Evolutionary conservation across 1,139 yeast genomes (phyloP).

Genomic region (Wickerhamomyces sp.): DNA sequence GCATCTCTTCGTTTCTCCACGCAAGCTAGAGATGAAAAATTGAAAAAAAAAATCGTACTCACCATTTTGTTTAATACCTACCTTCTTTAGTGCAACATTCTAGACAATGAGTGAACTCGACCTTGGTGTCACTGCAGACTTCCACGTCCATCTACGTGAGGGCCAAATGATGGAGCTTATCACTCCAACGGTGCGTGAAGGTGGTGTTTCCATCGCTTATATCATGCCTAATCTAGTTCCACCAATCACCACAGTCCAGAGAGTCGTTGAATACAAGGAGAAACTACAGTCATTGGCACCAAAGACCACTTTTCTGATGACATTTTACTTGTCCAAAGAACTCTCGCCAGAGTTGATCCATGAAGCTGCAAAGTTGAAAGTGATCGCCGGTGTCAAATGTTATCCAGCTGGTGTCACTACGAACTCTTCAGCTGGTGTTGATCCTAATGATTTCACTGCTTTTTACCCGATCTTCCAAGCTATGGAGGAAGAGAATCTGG

Average conservation of each 20-base stretch:
- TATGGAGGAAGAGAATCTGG: slow-evolving; percentile 71
- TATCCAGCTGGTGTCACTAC: slow-evolving; percentile 99
- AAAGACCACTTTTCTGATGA: slow-evolving; percentile 83
- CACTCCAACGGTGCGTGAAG: slow-evolving; percentile 83
- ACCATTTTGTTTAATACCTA: too few species aligned
- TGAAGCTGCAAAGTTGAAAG: slow-evolving; percentile 68
- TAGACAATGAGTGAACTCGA: slow-evolving; percentile 23
- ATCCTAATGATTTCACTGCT: slow-evolving; percentile 80
- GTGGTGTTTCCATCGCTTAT: slow-evolving; percentile 88
- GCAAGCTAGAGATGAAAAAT: too few species aligned
- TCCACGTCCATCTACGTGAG: slow-evolving; percentile 94
- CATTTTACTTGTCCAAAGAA: slow-evolving; percentile 72
- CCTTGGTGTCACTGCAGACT: slow-evolving; percentile 85
- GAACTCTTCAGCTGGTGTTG: slow-evolving; percentile 89
- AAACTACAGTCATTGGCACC: slow-evolving; percentile 68
- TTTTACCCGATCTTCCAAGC: slow-evolving; percentile 88
- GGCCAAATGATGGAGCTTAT: slow-evolving; percentile 89
- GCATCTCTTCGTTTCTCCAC: too few species aligned
- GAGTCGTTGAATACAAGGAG: slow-evolving; percentile 65
- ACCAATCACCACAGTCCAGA: slow-evolving; percentile 77
- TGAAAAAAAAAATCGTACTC: too few species aligned
- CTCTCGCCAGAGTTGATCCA: slow-evolving; percentile 81
- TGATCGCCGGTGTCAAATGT: slow-evolving; percentile 83
- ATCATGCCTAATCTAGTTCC: slow-evolving; percentile 97
- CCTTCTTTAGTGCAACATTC: too few species aligned